Percentiles rank a stretch among this genome's conserved stretches.
These are phyloP conservation scores for Corynascus novoguineensis DNA, from an alignment of 495 filamentous ascomycete genomes.

Conservation along the genomic window DNA sequence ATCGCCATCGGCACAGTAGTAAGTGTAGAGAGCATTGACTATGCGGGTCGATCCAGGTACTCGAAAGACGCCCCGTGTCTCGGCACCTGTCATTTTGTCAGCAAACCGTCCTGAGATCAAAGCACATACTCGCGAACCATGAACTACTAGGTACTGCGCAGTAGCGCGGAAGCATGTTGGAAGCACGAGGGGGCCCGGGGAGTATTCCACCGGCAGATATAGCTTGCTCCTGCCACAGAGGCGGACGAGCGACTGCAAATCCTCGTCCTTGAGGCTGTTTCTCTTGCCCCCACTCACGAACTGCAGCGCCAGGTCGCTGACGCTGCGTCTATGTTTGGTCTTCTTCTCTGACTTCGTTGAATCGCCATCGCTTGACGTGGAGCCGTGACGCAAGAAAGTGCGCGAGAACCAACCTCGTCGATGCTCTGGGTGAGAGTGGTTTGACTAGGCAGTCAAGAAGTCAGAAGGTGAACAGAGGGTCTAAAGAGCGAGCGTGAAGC, in stretches of 20 bases:
- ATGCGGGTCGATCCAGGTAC: slow-evolving; percentile 52
- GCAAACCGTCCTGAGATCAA: neutral
- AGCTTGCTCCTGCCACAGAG: slow-evolving; percentile 67
- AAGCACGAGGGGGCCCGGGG: slow-evolving; percentile 57
- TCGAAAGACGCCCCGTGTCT: slow-evolving; percentile 58
- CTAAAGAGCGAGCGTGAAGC: neutral
- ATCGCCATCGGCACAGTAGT: slow-evolving; percentile 53
- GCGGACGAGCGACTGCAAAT: slow-evolving; percentile 60
- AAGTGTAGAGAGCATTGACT: slow-evolving; percentile 55
- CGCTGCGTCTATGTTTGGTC: slow-evolving; percentile 39
- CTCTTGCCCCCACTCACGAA: slow-evolving; percentile 41
- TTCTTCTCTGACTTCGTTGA: slow-evolving; percentile 28
- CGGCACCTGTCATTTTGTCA: slow-evolving; percentile 33
- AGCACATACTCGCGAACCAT: slow-evolving; percentile 47
- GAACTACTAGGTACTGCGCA: slow-evolving; percentile 56
- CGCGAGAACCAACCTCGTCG: slow-evolving; percentile 33
- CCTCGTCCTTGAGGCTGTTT: slow-evolving; percentile 55
- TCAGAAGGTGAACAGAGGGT: slow-evolving; percentile 3
- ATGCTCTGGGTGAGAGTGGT: slow-evolving; percentile 9
- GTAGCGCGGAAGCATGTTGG: slow-evolving; percentile 73
- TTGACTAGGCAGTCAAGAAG: slow-evolving; percentile 14
- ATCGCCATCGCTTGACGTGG: slow-evolving; percentile 25
- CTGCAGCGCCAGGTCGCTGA: slow-evolving; percentile 49
- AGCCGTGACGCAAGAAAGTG: slow-evolving; percentile 28
- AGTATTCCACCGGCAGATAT: slow-evolving; percentile 59